These are phyloP conservation scores for Limnanthes douglasii DNA, from an alignment of 345 rosid genomes.

Conservation along the genomic window DNA sequence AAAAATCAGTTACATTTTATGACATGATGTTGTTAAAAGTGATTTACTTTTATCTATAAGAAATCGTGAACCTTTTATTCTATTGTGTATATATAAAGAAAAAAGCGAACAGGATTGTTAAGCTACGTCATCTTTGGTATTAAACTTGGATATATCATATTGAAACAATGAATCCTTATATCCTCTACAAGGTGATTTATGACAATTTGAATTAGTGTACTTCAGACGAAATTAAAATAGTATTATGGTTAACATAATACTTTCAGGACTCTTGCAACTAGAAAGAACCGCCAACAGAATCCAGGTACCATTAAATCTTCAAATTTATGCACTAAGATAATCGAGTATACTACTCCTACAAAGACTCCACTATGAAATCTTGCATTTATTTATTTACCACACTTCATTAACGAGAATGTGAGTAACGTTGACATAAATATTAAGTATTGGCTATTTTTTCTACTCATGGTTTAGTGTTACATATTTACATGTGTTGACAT, in stretches of 20 bases:
- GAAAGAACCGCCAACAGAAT: conserved; percentile 73
- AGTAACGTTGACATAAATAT: not conserved
- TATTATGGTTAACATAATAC: too few species aligned
- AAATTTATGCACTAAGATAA: conserved; percentile 65
- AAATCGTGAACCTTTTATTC: too few species aligned
- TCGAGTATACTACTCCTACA: conserved; percentile 61
- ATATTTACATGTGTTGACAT: conserved; percentile 10
- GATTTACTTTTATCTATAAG: too few species aligned
- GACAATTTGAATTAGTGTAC: too few species aligned
- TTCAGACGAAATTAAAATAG: too few species aligned
- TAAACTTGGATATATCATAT: conserved; percentile 55
- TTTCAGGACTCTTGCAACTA: conserved; percentile 58
- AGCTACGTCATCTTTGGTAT: conserved; percentile 64
- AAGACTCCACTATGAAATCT: conserved; percentile 75
- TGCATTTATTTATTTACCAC: conserved; percentile 66
- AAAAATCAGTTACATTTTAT: conserved; percentile 16
- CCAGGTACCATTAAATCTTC: conserved; percentile 72
- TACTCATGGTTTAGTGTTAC: not conserved
- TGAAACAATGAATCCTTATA: conserved; percentile 74
- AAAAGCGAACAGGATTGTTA: conserved; percentile 64
- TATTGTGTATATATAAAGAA: conserved; percentile 21
- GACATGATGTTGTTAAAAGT: not conserved
- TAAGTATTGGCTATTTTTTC: not conserved
- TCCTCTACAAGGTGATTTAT: conserved; percentile 54
- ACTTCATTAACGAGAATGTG: conserved; percentile 57